Evolutionary conservation across 768 basidiomycete genomes (phyloP), one percentile per base, ranked within the genome.

Genomic region (Trametes elegans): DNA sequence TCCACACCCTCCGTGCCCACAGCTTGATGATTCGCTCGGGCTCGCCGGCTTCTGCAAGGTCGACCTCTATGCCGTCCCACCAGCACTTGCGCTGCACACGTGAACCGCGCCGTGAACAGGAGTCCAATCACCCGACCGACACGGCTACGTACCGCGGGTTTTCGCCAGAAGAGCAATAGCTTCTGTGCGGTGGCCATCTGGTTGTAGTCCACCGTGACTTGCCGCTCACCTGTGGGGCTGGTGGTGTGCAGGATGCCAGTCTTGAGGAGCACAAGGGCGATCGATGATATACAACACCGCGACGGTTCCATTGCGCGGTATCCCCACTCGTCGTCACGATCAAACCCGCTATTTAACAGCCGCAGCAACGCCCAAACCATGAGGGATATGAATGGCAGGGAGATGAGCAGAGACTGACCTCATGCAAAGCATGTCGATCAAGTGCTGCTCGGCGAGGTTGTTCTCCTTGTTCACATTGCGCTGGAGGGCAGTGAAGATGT

Each of bases 401-500:
- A 31, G 26, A 28, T 42, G 51, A 49, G 38, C n/a, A 36, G 74
- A 38, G 40, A 67, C 77, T 49, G 68, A 96, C 96, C 94, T 97
- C 93, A 98, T 97, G 75, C 96, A 98, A 59, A 99, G 79, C 97
- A 99, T 99, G 74, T 98, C 97, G 72, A 99, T 99, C 64, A 99
- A 76, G 75, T 99, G 97, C 73, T 98, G 96, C 73, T 99, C 97
- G 16, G 97, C 97, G 49, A 97, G 79, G 70, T 99, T 98, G 69
- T 98, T 98, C 76, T 98, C 96, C 77, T 96, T 96, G 74, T 96
- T 96, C 60, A 98, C 96, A 72, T 99, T 99, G 64, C 97, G 81
- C 77, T 99, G 96, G 52, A 99, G 77, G 35, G 97, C 97, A 3
- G 96, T 96, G 70, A 99, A 99, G 66, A 99, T 97, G 71, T 87